These are phyloP conservation scores for Jacaranda mimosifolia DNA, from an alignment of 257 asterid genomes.

Conservation along the genomic window DNA sequence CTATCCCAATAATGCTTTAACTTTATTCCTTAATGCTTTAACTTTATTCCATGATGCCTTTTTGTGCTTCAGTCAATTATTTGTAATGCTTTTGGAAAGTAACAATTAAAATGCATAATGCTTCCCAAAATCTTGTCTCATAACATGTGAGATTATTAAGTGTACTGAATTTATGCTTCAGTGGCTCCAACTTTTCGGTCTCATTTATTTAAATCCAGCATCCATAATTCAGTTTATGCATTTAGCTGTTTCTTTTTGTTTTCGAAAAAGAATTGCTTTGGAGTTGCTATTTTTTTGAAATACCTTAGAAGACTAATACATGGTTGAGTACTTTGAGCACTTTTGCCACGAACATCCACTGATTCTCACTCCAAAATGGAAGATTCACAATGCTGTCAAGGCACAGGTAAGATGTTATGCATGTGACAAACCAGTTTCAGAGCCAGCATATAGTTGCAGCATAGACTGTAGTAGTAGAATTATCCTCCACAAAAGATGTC, in stretches of 20 bases:
- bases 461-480: not conserved
- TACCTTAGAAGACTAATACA: not conserved
- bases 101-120: not conserved
- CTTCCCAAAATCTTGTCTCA: not conserved
- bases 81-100: not conserved
- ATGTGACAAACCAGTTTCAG: not conserved
- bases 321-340: not conserved
- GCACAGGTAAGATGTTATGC: not conserved
- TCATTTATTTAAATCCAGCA: not conserved
- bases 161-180: not conserved
- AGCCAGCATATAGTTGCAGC: not conserved
- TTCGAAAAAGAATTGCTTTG: not conserved
- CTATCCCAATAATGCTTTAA: not conserved
- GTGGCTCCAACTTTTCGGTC: not conserved
- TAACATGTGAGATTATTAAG: not conserved
- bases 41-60: not conserved
- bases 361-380: not conserved
- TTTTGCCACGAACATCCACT: not conserved
- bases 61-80: no score
- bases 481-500: not conserved
- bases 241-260: no score
- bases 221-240: not conserved
- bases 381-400: not conserved
- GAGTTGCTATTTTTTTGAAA: not conserved
- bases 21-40: not conserved